A percentile compares a stretch with the other conserved stretches of the same genome.
Evolutionary conservation across 1,284 basidiomycete genomes (phyloP).

Genomic region (Pterulicium gracile): DNA sequence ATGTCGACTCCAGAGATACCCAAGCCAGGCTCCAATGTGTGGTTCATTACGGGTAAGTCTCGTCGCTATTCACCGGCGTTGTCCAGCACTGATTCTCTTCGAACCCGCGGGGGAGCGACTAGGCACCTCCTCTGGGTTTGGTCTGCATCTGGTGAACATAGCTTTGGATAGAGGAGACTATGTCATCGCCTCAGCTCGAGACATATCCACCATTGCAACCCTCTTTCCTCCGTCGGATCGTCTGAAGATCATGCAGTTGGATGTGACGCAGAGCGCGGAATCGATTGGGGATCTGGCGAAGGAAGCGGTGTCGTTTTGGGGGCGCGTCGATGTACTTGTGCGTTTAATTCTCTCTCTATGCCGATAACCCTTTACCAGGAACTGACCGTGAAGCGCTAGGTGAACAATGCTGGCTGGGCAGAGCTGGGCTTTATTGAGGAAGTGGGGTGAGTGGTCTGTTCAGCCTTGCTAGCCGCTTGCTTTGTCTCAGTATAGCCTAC

Average conservation of each 20-base stretch:
- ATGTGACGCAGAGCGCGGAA: conserved; percentile 18
- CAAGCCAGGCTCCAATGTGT: too few species aligned
- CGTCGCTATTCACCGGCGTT: neutral
- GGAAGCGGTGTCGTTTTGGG: conserved; percentile 18
- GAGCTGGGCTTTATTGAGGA: conserved; percentile 20
- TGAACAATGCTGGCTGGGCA: conserved; percentile 25
- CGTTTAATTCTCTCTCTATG: too few species aligned
- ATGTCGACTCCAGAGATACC: too few species aligned
- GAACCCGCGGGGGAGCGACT: neutral
- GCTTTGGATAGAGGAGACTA: conserved; percentile 21
- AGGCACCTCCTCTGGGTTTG: conserved; percentile 25
- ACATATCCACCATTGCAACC: conserved; percentile 14
- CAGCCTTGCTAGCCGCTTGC: too few species aligned
- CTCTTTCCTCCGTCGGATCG: conserved; percentile 2
- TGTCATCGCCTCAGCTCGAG: conserved; percentile 19
- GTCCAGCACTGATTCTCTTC: neutral
- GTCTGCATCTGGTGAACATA: conserved; percentile 17
- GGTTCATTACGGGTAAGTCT: conserved; percentile 18
- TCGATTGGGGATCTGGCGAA: conserved; percentile 15
- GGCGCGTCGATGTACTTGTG: conserved; percentile 23
- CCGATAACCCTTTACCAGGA: too few species aligned
- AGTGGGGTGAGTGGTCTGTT: conserved; percentile 20
- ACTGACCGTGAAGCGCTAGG: too few species aligned
- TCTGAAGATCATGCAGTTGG: conserved; percentile 16
- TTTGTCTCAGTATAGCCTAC: too few species aligned